phyloP scores from a whole-genome alignment of 176 grass and related monocot species.

The Eleusine coracana region DNA sequence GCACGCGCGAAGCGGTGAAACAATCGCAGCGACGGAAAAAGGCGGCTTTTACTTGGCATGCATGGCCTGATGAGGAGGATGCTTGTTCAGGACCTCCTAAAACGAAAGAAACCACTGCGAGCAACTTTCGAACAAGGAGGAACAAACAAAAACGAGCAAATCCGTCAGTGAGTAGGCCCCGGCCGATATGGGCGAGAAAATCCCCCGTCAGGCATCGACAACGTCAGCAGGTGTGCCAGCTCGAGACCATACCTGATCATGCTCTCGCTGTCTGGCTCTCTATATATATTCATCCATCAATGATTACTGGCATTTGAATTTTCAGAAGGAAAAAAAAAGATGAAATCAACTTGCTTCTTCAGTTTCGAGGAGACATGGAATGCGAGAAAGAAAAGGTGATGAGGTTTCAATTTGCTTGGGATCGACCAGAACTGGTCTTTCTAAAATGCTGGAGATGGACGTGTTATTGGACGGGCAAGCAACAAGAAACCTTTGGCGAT shows the following conservation, averaged over 20 bases:
- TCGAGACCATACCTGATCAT: constrained; percentile 5
- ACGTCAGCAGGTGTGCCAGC: background rate
- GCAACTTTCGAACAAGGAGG: constrained; percentile 13
- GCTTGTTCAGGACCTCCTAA: too few species aligned
- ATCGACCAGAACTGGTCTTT: background rate
- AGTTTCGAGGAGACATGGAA: background rate
- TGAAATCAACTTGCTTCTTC: background rate
- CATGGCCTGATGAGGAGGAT: background rate
- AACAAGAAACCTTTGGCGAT: background rate
- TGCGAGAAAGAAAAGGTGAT: background rate
- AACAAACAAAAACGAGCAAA: constrained; percentile 20
- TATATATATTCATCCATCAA: background rate
- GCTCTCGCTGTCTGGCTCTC: background rate
- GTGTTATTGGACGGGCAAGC: background rate
- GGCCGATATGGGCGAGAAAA: constrained; percentile 9
- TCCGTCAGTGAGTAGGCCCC: background rate
- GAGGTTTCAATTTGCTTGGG: background rate
- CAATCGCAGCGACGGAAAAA: background rate
- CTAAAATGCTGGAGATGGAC: background rate
- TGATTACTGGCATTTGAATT: background rate
- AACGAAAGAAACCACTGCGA: background rate
- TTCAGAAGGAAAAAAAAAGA: too few species aligned
- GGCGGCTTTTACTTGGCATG: background rate
- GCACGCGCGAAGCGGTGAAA: background rate
- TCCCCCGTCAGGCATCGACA: constrained; percentile 8